Evolutionary conservation across 2,329 filamentous ascomycete genomes (phyloP).

Genomic region (Aspergillus sp.): DNA sequence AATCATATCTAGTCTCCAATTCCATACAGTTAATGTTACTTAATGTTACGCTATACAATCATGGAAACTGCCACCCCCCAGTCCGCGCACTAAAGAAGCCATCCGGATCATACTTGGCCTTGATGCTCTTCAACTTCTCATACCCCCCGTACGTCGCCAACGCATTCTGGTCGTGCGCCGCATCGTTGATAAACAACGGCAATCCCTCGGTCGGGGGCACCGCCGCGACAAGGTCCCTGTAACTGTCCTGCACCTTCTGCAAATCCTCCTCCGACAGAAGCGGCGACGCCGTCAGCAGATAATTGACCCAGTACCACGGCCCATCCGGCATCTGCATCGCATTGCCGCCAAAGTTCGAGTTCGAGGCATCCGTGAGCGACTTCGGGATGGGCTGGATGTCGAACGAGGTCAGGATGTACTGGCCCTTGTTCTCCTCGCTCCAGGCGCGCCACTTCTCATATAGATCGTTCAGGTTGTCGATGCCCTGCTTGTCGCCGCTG

Average conservation of each 20-base stretch:
- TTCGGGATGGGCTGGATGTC: conserved; percentile 9
- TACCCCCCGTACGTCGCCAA: conserved; percentile 6
- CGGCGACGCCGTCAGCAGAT: conserved; percentile 7
- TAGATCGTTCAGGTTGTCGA: neutral
- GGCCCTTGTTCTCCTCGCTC: conserved; percentile 4
- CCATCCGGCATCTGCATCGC: conserved; percentile 12
- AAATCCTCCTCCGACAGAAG: neutral
- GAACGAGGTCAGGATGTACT: neutral
- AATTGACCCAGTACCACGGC: conserved; percentile 11
- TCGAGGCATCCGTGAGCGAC: conserved; percentile 7
- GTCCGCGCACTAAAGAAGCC: conserved; percentile 3
- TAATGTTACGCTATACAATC: neutral
- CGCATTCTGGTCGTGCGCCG: conserved; percentile 4
- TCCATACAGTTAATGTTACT: too few species aligned
- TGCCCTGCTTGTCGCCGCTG: neutral
- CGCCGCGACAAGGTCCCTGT: neutral
- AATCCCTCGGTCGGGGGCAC: conserved; percentile 1
- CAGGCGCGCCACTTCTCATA: conserved; percentile 4
- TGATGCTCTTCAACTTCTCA: conserved; percentile 6
- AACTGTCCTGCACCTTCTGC: neutral
- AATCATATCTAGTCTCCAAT: too few species aligned
- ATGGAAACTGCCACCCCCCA: conserved; percentile 7
- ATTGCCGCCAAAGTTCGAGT: conserved; percentile 4
- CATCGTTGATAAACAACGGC: conserved; percentile 10
- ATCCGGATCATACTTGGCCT: conserved; percentile 6